phyloP scores from a whole-genome alignment of 306 rosid species.

The Amphicarpaea edgeworthii region DNA sequence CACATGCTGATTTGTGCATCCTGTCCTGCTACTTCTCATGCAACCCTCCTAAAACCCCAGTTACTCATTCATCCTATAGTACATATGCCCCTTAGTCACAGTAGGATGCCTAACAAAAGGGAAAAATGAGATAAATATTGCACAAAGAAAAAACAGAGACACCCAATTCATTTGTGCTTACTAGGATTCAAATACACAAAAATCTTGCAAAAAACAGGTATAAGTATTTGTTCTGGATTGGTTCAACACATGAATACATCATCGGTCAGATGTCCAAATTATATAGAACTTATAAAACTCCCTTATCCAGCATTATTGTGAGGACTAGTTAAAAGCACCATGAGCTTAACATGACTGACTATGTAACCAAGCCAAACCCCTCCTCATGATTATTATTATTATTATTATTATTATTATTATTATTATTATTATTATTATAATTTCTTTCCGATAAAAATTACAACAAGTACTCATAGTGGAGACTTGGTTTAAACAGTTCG shows the following conservation, averaged over 20 bases:
- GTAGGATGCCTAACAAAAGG: not conserved
- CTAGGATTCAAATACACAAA: conserved; percentile 5
- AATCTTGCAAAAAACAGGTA: not conserved
- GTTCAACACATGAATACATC: conserved; percentile 3
- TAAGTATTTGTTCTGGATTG: too few species aligned
- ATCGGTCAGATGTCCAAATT: not conserved
- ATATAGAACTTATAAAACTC: not conserved
- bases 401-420: too few species aligned
- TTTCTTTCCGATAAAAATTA: not conserved
- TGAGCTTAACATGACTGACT: not conserved
- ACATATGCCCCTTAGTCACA: not conserved
- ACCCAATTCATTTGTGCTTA: not conserved
- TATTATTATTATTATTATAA: too few species aligned
- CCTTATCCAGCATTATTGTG: not conserved
- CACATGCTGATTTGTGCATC: not conserved
- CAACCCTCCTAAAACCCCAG: not conserved
- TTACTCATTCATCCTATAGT: not conserved
- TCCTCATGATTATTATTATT: not conserved
- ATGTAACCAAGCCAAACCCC: conserved; percentile 2
- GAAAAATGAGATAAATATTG: too few species aligned
- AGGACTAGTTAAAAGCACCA: too few species aligned
- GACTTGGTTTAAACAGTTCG: conserved; percentile 12
- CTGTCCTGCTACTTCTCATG: not conserved
- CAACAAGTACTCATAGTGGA: not conserved
- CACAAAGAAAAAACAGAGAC: too few species aligned